These are phyloP conservation scores for Infundibulicybe gibba DNA, from an alignment of 768 basidiomycete genomes.

Conservation along the genomic window DNA sequence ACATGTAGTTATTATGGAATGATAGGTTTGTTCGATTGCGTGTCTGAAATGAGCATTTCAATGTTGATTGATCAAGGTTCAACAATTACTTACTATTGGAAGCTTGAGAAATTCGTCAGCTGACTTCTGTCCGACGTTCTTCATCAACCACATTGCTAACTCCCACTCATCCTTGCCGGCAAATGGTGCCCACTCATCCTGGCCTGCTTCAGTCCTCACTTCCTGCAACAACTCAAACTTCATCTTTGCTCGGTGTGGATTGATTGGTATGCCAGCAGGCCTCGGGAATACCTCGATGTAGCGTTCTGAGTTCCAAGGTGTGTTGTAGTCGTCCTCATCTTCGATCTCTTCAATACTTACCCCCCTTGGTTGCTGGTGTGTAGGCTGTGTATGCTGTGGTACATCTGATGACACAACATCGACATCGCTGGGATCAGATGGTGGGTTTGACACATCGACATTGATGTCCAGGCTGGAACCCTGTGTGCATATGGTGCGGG, in stretches of 20 bases:
- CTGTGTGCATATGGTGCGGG: too few relatives aligned
- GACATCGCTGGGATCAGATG: background rate
- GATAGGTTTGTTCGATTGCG: constrained; percentile 2
- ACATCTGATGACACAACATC: background rate
- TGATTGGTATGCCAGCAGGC: background rate
- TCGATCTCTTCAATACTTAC: background rate
- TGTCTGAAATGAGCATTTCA: background rate
- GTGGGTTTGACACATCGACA: too few relatives aligned
- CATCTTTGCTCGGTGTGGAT: background rate
- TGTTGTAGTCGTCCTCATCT: background rate
- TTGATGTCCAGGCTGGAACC: too few relatives aligned
- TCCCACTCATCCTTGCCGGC: constrained; percentile 20
- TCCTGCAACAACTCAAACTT: background rate
- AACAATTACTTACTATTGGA: constrained; percentile 13
- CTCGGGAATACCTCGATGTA: background rate
- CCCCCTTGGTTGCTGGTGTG: background rate
- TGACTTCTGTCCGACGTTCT: constrained; percentile 18
- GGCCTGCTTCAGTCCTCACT: background rate
- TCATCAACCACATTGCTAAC: constrained; percentile 28
- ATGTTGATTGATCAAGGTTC: background rate
- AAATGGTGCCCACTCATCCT: constrained; percentile 16
- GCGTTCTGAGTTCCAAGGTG: background rate
- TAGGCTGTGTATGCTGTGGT: too few relatives aligned
- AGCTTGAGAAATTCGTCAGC: constrained; percentile 26
- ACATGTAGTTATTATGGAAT: constrained; percentile 4